Base-by-base conservation (phyloP, 805 yeast species). In the Lachancea fermentati region DNA sequence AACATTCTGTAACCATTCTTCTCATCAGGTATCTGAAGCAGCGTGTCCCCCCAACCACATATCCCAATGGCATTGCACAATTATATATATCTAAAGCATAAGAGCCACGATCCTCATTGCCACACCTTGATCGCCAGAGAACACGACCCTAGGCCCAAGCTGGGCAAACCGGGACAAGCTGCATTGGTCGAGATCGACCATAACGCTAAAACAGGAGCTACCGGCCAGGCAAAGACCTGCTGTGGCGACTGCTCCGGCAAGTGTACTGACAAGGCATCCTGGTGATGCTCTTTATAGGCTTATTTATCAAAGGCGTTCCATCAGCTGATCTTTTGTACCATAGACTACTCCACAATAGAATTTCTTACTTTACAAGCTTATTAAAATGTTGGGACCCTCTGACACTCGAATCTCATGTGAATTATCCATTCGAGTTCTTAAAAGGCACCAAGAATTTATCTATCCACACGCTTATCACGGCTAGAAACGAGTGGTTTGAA, bases 351-450 rank as follows among this genome's bases (percentile, higher is more conserved):
- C n/a, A n/a, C n/a, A 22, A 11, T 7, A 22, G 11, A 7, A 22
- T 11, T 7, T 22, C 26, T 11, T 7, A 7, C 11, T 22, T 11
- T 22, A 22, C 26, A 22, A 29, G 16, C 8, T 8, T 29, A n/a
- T n/a, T 8, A 37, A 19, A 36, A 54, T 57, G 50, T 57, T 43
- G 56, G 33, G 56, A 45, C 46, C 47, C 57, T 54, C 65, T 60
- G 65, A 60, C 65, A 60, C 65, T 51, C 63, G 43, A 46, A 52
- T 52, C 44, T 60, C 65, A 59, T 57, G 36, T 35, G 33, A 37
- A 40, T 28, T 41, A 45, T 60, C 65, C 64, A 54, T 54, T 41
- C 51, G 59, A 57, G 65, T 60, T 60, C 65, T 60, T 60, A 59
- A 48, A 43, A 54, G 51, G 38, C 39, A 55, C 41, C 41, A 35